These are phyloP conservation scores for Thermoascus crustaceus DNA, from an alignment of 2,329 filamentous ascomycete genomes.

Conservation along the genomic window DNA sequence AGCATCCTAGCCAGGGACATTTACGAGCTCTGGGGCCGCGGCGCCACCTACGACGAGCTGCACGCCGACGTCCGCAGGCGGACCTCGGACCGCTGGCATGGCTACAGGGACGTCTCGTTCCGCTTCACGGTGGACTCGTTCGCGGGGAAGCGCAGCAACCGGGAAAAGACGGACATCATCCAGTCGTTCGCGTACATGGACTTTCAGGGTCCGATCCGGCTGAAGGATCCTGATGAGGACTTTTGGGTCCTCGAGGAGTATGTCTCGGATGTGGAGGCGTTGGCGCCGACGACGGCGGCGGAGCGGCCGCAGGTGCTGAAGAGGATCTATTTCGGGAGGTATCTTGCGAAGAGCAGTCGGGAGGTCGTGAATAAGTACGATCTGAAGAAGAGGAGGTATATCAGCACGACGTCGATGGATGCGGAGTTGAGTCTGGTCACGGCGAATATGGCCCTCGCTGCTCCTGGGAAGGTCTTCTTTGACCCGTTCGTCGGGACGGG, in stretches of 20 bases:
- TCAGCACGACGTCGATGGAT: constrained; percentile 96
- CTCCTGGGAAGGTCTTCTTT: constrained; percentile 76
- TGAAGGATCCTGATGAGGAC: constrained; percentile 64
- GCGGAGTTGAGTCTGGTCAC: constrained; percentile 85
- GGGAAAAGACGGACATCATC: constrained; percentile 65
- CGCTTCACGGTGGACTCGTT: constrained; percentile 80
- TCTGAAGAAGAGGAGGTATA: constrained; percentile 87
- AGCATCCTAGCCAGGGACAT: constrained; percentile 77
- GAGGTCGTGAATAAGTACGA: constrained; percentile 67
- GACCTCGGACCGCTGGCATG: constrained; percentile 57
- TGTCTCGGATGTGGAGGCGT: constrained; percentile 38
- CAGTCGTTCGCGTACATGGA: constrained; percentile 71
- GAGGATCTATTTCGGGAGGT: constrained; percentile 63
- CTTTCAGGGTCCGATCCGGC: constrained; percentile 68
- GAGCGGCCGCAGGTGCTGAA: constrained; percentile 48
- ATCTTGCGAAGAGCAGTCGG: constrained; percentile 58
- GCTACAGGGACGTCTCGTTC: constrained; percentile 61
- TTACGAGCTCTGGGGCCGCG: constrained; percentile 81
- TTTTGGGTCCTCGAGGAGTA: constrained; percentile 83
- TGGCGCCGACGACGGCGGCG: constrained; percentile 28
- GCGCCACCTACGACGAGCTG: constrained; percentile 57
- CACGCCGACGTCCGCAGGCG: constrained; percentile 55
- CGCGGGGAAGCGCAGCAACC: constrained; percentile 58
- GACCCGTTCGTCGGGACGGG: constrained; percentile 96
- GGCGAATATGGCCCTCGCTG: constrained; percentile 79